Base-by-base conservation (phyloP, 441 rosid genomes). In the Pelargonium fulgidum region DNA sequence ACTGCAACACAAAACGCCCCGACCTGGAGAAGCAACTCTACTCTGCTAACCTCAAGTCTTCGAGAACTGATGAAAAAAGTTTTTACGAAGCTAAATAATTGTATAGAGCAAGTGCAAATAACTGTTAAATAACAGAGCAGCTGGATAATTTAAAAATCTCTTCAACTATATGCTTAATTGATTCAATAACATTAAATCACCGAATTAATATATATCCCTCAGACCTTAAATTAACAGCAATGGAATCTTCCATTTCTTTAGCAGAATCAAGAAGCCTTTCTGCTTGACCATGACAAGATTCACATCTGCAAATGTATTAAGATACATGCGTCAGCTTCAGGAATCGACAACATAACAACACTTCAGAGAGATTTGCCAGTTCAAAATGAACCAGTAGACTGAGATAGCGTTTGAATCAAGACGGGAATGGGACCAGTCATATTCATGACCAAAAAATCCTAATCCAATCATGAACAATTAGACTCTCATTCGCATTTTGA, bases 201-300 rank as follows among this genome's bases (percentile, higher is more conserved):
- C 19, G 2, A 6, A 16, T 54, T 54, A 22, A 2, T 7, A 70
- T 68, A 56, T 39, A 76, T 41, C 67, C 68, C 48, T 16, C 69
- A 50, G 29, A 91, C 99, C 99, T 94, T 75, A 94, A 82, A 78
- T 85, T 88, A 82, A 94, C 99, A 78, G 97, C 92, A 72, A 94
- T 89, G 16, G 97, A 94, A 77, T 91, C 99, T 83, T 94, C 99
- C 96, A 88, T 94, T 83, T 94, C 99, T 78, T 88, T 88, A 69
- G 99, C 99, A 78, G 92, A 94, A 79, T 91, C 96, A 72, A 94
- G 92, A 81, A 94, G 97, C 75, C 96, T 86, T 79, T 94, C 97
- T 69, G 97, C 89, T 70, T 94, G 99, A 69, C 97, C 99, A 81
- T 94, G 93, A 78, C 99, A 94, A 69, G 99, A 89, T 86, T 94